phyloP scores from a whole-genome alignment of 2,329 filamentous ascomycete genomes.

The Fusarium incarnatum region DNA sequence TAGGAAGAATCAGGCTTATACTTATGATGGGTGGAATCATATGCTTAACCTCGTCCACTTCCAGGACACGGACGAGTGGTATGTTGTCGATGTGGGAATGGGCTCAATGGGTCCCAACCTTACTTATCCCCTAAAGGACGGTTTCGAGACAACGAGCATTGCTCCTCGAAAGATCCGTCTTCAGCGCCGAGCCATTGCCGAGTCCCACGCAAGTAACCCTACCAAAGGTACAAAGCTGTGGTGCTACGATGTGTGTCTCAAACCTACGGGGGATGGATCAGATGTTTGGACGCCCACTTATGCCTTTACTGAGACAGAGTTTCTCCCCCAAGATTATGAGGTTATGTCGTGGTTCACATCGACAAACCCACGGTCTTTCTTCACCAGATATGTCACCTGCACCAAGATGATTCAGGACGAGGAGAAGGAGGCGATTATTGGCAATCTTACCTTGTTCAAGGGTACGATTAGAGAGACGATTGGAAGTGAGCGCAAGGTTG shows the following conservation, averaged over 20 bases:
- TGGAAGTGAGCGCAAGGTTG: background rate
- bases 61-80: background rate
- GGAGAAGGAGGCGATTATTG: background rate
- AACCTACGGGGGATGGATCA: background rate
- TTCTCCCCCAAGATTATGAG: background rate
- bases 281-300: background rate
- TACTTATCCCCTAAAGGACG: background rate
- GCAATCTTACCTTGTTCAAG: background rate
- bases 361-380: background rate
- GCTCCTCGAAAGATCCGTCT: background rate
- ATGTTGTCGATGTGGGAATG: background rate
- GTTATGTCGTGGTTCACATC: constrained; percentile 11
- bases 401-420: constrained; percentile 1
- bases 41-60: background rate
- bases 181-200: background rate
- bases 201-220: background rate
- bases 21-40: constrained; percentile 9
- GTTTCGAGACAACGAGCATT: background rate
- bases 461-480: background rate
- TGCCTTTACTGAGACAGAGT: background rate
- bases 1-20: background rate
- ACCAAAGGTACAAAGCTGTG: background rate
- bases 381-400: background rate
- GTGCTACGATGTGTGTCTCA: constrained; percentile 4
- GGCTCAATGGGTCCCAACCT: constrained; percentile 2